Evolutionary conservation across 352 stramenopile species (phyloP).

Genomic region (Achlya hypogyna): DNA sequence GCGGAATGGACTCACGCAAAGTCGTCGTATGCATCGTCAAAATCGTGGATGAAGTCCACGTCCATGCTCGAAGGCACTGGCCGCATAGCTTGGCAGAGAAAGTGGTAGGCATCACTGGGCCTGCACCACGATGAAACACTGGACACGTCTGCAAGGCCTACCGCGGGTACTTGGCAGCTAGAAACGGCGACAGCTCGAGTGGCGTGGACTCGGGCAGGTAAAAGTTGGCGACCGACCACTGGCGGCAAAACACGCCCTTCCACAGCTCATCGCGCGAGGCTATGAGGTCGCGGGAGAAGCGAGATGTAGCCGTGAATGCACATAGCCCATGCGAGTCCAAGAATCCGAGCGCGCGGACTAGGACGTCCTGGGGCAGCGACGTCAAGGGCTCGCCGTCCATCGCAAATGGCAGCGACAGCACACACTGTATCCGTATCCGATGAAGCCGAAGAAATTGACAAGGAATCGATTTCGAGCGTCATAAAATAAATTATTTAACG

Average conservation of each 20-base stretch:
- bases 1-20: not conserved
- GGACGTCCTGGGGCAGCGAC: not conserved
- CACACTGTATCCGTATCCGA: not conserved
- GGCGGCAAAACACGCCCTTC: not conserved
- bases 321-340: not conserved
- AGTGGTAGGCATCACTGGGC: not conserved
- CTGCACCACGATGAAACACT: not conserved
- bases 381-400: not conserved
- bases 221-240: not conserved
- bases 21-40: not conserved
- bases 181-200: not conserved
- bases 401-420: not conserved
- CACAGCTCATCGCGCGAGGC: not conserved
- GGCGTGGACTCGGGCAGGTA: not conserved
- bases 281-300: not conserved
- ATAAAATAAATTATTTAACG: too few species aligned
- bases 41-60: not conserved
- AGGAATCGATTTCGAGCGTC: too few species aligned
- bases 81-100: slow-evolving; percentile 9
- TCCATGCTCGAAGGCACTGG: not conserved
- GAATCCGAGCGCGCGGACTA: not conserved
- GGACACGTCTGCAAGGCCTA: not conserved
- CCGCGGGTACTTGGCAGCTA: not conserved
- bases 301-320: not conserved
- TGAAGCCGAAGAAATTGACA: too few species aligned